Conservation (phyloP, 2,329 filamentous ascomycete species). For the Pseudopyricularia cyperi region DNA sequence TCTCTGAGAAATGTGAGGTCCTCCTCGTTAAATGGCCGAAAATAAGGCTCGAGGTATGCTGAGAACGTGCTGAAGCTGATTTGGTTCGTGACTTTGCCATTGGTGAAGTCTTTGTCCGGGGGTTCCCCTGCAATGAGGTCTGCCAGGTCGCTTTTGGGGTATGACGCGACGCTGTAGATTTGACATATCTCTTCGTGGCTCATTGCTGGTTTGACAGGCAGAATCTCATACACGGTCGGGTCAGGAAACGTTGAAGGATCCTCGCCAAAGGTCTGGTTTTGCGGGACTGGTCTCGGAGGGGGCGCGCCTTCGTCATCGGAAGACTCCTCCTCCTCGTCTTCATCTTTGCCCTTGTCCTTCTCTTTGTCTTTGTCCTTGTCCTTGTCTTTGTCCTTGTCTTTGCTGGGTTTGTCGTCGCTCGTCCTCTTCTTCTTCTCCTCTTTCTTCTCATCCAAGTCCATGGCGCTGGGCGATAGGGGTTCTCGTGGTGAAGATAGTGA, state of each 20-base stretch:
- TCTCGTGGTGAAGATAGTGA: not conserved
- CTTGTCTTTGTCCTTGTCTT: slow-evolving; percentile 14
- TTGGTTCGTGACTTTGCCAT: slow-evolving; percentile 83
- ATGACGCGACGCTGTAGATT: slow-evolving; percentile 77
- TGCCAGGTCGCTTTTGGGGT: slow-evolving; percentile 66
- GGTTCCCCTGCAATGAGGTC: slow-evolving; percentile 80
- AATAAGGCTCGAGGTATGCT: slow-evolving; percentile 85
- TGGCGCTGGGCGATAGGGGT: slow-evolving; percentile 15
- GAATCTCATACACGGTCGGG: slow-evolving; percentile 89
- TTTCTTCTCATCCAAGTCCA: slow-evolving; percentile 27
- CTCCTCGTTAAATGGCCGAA: slow-evolving; percentile 80
- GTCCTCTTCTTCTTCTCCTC: not conserved
- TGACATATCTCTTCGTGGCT: slow-evolving; percentile 72
- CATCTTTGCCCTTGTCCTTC: slow-evolving; percentile 5
- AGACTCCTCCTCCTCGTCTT: slow-evolving; percentile 31
- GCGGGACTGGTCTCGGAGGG: slow-evolving; percentile 52
- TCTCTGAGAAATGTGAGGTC: slow-evolving; percentile 89
- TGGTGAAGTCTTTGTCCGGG: slow-evolving; percentile 92
- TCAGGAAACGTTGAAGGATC: slow-evolving; percentile 87
- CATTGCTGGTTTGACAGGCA: slow-evolving; percentile 60
- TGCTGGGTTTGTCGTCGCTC: slow-evolving; percentile 19
- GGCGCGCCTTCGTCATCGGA: slow-evolving; percentile 48
- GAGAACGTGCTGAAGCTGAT: slow-evolving; percentile 89
- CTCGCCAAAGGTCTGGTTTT: slow-evolving; percentile 80
- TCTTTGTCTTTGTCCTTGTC: slow-evolving; percentile 16